Evolutionary conservation across 495 filamentous ascomycete genomes (phyloP).

Genomic region (Lophiostoma macrostomum): DNA sequence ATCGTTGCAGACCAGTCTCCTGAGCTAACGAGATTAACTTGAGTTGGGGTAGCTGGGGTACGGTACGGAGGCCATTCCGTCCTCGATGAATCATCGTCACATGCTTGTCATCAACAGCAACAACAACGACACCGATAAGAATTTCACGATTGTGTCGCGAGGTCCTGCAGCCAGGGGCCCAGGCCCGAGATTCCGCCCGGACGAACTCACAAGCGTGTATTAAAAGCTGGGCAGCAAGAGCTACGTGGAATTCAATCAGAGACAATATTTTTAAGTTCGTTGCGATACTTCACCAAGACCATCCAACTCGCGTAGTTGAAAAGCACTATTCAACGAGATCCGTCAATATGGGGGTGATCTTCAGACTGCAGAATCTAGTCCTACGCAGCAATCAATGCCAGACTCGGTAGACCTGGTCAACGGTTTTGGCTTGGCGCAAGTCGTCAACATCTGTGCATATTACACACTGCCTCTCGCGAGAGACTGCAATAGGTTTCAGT

Average conservation of each 20-base stretch:
- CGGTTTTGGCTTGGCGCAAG: conserved; percentile 17
- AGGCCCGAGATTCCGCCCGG: too few species aligned
- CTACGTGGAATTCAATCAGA: too few species aligned
- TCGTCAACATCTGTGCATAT: too few species aligned
- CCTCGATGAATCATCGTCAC: neutral
- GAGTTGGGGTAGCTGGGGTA: too few species aligned
- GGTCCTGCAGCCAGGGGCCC: too few species aligned
- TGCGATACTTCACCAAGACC: neutral
- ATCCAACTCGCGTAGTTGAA: conserved; percentile 18
- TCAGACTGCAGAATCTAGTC: conserved; percentile 18
- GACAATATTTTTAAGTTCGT: neutral
- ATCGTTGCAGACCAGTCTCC: too few species aligned
- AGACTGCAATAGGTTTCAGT: too few species aligned
- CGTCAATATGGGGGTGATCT: conserved; percentile 10
- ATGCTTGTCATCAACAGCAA: conserved; percentile 5
- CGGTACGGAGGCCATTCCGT: too few species aligned
- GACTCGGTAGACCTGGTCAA: conserved; percentile 16
- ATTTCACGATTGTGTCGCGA: conserved; percentile 16
- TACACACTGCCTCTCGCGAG: too few species aligned
- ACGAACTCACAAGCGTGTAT: too few species aligned
- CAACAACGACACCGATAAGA: neutral
- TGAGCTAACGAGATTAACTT: too few species aligned
- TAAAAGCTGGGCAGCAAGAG: too few species aligned
- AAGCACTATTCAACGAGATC: conserved; percentile 8
- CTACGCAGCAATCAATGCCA: conserved; percentile 12